Base-by-base conservation (phyloP, 2,329 filamentous ascomycete genomes). In the Biscogniauxia sp. region DNA sequence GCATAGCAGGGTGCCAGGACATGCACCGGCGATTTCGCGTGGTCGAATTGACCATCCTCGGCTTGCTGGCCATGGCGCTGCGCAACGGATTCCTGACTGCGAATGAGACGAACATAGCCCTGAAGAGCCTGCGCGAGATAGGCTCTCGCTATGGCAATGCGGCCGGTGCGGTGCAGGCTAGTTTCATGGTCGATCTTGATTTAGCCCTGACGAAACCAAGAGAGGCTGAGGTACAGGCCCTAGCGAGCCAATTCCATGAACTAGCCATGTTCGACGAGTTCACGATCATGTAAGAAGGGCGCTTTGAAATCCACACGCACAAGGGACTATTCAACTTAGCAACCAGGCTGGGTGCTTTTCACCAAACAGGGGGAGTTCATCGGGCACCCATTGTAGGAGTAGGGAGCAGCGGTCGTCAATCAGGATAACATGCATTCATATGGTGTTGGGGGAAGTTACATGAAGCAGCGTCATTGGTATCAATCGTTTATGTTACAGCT, bases 41-140 rank as follows among this genome's bases (percentile, higher is more conserved):
- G 6, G 64, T 67, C 20, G 61, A 66, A 49, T 56, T 65, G 9
- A 71, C 69, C 9, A 60, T 68, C 17, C 65, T 69, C 45, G 68
- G 68, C 0, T 66, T 73, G 26, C 37, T 73, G 51, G 67, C 62
- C 58, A 70, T 71, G 66, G 69, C 64, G n/a, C 55, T 66, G 20
- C 62, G 64, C 9, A 66, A 66, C 49, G 64, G 62, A 19, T 65
- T 66, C 20, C 25, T 66, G 13, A 63, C 62, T 55, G 37, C 52
- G 2, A 54, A 55, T 3, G 64, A 66, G 41, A 62, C 62, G 20
- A 60, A 66, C 49, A 58, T 56, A 5, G 32, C 64, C 17, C 57
- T 66, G 5, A 62, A 50, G 13, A 50, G 61, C n/a, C 63, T 66
- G 62, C 60, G 53, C 19, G 60, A 20, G 25, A 63, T 65, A 53